Conservation (phyloP, 306 rosid genomes). For the Acacia melanoxylon region DNA sequence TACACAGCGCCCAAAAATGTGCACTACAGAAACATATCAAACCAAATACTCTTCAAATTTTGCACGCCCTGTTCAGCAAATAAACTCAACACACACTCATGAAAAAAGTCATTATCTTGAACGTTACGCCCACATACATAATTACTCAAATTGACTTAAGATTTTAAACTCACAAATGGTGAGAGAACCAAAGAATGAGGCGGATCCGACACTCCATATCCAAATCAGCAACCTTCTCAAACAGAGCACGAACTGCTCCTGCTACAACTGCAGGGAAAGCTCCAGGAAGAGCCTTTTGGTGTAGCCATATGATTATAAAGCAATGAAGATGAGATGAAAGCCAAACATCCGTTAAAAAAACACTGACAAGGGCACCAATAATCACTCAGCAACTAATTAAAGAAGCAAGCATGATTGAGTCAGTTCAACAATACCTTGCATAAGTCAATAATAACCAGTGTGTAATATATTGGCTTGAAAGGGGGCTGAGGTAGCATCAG, state of each 20-base stretch:
- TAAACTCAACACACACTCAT: conserved; percentile 6
- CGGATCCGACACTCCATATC: conserved; percentile 99
- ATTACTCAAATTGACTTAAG: neutral
- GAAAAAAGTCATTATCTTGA: neutral
- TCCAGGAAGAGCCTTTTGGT: conserved; percentile 95
- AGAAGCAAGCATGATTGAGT: conserved; percentile 23
- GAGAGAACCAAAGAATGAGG: conserved; percentile 97
- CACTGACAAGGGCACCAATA: neutral
- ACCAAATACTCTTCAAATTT: neutral
- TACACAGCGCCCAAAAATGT: neutral
- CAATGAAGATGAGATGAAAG: conserved; percentile 5
- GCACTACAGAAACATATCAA: neutral
- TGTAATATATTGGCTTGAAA: conserved; percentile 87
- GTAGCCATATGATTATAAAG: conserved; percentile 36
- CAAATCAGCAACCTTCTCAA: conserved; percentile 88
- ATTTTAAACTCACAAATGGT: conserved; percentile 78
- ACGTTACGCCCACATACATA: conserved; percentile 12
- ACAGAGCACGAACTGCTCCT: conserved; percentile 95
- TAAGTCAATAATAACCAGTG: conserved; percentile 90
- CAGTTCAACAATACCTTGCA: conserved; percentile 71
- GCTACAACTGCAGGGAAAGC: conserved; percentile 99
- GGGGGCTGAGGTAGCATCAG: conserved; percentile 97
- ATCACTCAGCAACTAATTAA: conserved; percentile 16
- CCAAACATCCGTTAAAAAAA: neutral
- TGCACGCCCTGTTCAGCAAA: neutral